Percentiles rank a stretch among this genome's conserved stretches.
These are phyloP conservation scores for Marasmius tenuissimus DNA, from an alignment of 1,284 basidiomycete species.

Conservation along the genomic window DNA sequence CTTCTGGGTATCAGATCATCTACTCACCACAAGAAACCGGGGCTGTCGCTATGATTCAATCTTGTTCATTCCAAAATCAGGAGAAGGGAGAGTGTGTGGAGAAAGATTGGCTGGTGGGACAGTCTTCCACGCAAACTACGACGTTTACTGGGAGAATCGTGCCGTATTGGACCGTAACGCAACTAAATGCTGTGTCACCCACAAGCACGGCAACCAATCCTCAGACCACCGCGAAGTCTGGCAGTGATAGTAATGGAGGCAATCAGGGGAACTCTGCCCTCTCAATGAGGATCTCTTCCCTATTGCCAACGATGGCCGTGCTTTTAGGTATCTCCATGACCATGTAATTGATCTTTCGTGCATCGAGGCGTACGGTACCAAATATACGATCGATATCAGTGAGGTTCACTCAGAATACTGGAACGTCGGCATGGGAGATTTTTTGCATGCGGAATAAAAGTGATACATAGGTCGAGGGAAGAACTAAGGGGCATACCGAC, in stretches of 20 bases:
- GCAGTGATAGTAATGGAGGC: no score
- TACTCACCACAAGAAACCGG: not conserved
- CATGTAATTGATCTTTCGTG: no score
- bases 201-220: no score
- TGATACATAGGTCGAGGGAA: constrained; percentile 1
- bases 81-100: not conserved
- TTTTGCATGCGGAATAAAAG: not conserved
- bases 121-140: not conserved
- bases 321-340: no score
- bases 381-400: not conserved
- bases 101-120: not conserved
- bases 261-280: no score
- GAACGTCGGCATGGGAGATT: not conserved
- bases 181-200: not conserved
- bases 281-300: not conserved
- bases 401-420: not conserved
- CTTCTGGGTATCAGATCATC: constrained; percentile 1
- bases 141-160: not conserved
- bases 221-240: no score
- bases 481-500: constrained; percentile 3
- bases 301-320: not conserved
- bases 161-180: not conserved
- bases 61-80: not conserved
- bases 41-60: not conserved
- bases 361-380: no score